A percentile compares a stretch with the other conserved stretches of the same genome.
These are phyloP conservation scores for Rhizoclosmatium sp. DNA, from an alignment of 192 early-diverging fungal species.

Conservation along the genomic window DNA sequence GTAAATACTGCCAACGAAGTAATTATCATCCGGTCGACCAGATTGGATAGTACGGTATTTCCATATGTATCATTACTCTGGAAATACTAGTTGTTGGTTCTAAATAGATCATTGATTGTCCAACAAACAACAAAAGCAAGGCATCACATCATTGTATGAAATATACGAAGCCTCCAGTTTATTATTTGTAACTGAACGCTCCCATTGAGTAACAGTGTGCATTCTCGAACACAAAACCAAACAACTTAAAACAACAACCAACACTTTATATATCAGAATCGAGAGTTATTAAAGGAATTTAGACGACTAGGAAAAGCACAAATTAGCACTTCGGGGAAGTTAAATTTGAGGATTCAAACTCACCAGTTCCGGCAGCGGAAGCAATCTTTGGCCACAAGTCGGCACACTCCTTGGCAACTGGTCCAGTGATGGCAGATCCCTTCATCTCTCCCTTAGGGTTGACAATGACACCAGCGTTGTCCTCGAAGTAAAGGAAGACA, in stretches of 20 bases:
- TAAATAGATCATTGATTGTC: too few species aligned
- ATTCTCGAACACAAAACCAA: neutral
- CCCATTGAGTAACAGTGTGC: neutral
- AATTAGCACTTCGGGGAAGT: too few species aligned
- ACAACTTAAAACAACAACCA: neutral
- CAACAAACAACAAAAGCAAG: too few species aligned
- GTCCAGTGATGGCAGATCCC: conserved; percentile 99
- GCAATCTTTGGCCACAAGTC: conserved; percentile 99
- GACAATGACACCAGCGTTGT: conserved; percentile 99
- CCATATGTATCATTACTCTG: too few species aligned
- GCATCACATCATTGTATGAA: too few species aligned
- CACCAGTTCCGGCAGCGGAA: conserved; percentile 61
- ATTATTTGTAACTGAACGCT: too few species aligned
- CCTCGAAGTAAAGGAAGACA: conserved; percentile 67
- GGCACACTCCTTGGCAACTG: conserved; percentile 99
- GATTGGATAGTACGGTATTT: too few species aligned
- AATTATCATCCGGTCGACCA: too few species aligned
- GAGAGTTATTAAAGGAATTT: neutral
- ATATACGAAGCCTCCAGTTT: too few species aligned
- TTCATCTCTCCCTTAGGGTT: conserved; percentile 99
- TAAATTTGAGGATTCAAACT: too few species aligned
- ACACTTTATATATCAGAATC: neutral
- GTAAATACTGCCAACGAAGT: too few species aligned
- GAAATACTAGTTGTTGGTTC: too few species aligned
- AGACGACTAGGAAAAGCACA: neutral